Evolutionary conservation across 2,329 filamentous ascomycete species (phyloP).

Genomic region (Plectosphaerella sp.): DNA sequence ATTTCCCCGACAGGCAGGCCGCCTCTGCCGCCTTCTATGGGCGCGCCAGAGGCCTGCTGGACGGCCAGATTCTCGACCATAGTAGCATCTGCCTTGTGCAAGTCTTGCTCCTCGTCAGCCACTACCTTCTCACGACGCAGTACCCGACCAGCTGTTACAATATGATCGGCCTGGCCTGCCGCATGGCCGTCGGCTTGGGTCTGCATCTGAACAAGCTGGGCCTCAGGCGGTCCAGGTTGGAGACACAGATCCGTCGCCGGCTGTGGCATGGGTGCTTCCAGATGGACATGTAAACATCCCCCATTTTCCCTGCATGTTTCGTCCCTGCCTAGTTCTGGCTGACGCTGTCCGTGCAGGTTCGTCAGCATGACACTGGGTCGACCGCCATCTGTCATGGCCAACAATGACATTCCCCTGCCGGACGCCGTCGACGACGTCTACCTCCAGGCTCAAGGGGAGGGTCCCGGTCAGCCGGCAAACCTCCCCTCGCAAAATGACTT

Average conservation of each 20-base stretch:
- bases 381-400: constrained; percentile 22
- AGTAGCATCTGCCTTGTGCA: constrained; percentile 33
- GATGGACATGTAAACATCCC: constrained; percentile 25
- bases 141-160: constrained; percentile 37
- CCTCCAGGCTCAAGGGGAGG: not conserved
- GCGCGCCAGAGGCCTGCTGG: constrained; percentile 24
- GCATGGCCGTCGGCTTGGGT: constrained; percentile 34
- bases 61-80: constrained; percentile 24
- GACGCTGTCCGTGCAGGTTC: constrained; percentile 15
- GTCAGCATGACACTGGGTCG: constrained; percentile 32
- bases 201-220: constrained; percentile 24
- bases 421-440: not conserved
- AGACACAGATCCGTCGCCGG: constrained; percentile 27
- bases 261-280: constrained; percentile 34
- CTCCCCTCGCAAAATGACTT: constrained; percentile 9
- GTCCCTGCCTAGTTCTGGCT: not conserved
- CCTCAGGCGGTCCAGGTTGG: constrained; percentile 15
- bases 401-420: not conserved
- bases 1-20: constrained; percentile 9
- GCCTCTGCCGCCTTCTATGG: constrained; percentile 24
- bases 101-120: constrained; percentile 28
- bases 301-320: not conserved
- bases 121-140: constrained; percentile 33
- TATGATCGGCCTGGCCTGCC: constrained; percentile 32
- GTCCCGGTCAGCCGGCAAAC: constrained; percentile 9